Evolutionary conservation across 176 grass and related monocot genomes (phyloP).

Genomic region (Secale cereale): DNA sequence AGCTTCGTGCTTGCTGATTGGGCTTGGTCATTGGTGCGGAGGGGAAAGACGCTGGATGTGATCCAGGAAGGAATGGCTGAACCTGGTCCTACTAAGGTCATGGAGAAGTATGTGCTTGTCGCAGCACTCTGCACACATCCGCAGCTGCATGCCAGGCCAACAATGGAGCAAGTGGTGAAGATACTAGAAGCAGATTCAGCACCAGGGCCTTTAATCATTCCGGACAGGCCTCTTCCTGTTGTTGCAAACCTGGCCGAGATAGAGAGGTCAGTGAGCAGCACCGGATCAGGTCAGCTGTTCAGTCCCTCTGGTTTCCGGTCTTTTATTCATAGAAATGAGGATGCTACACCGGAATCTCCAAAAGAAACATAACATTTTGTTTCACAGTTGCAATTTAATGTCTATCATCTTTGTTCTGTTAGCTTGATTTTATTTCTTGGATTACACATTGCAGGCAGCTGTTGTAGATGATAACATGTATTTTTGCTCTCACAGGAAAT

Average conservation of each 20-base stretch:
- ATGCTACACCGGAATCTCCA: constrained; percentile 32
- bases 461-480: constrained; percentile 14
- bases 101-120: constrained; percentile 86
- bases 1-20: constrained; percentile 78
- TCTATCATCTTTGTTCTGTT: constrained; percentile 15
- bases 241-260: constrained; percentile 66
- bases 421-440: neutral
- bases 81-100: constrained; percentile 47
- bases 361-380: constrained; percentile 37
- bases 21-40: constrained; percentile 82
- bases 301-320: constrained; percentile 70
- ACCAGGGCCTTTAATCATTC: constrained; percentile 47
- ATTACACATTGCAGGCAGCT: neutral
- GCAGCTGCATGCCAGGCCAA: constrained; percentile 78
- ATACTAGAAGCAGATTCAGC: constrained; percentile 73
- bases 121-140: constrained; percentile 83
- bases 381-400: neutral
- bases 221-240: constrained; percentile 61
- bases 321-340: constrained; percentile 46
- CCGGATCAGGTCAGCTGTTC: constrained; percentile 64
- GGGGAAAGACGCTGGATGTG: constrained; percentile 53
- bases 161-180: constrained; percentile 92
- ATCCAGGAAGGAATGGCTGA: constrained; percentile 85
- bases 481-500: constrained; percentile 17
- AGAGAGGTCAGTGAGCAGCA: constrained; percentile 71